A percentile compares a stretch with the other conserved stretches of the same genome.
These are phyloP conservation scores for Geotrichum bryndzae DNA, from an alignment of 1,139 yeast genomes.

Conservation along the genomic window DNA sequence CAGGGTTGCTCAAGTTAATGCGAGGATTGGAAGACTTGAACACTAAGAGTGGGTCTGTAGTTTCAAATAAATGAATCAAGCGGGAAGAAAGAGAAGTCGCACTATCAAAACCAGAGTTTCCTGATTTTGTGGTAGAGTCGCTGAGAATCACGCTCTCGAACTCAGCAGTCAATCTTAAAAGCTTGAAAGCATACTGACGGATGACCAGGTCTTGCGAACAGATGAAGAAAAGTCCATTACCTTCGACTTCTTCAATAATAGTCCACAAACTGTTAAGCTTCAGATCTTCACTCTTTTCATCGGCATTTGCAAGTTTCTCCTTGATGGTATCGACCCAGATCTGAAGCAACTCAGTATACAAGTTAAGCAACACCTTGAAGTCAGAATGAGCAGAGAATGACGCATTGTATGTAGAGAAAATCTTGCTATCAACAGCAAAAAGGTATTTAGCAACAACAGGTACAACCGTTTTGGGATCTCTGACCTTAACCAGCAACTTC, in stretches of 20 bases:
- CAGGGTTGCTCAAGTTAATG: slow-evolving; percentile 72
- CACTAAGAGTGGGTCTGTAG: slow-evolving; percentile 60
- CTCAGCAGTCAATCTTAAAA: slow-evolving; percentile 68
- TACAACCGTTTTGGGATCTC: slow-evolving; percentile 65
- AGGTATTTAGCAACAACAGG: slow-evolving; percentile 75
- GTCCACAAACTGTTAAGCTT: slow-evolving; percentile 77
- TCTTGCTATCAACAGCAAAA: slow-evolving; percentile 63
- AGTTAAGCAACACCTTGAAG: slow-evolving; percentile 53
- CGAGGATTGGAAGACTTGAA: slow-evolving; percentile 46
- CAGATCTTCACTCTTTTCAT: slow-evolving; percentile 49
- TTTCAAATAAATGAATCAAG: slow-evolving; percentile 69
- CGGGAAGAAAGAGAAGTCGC: slow-evolving; percentile 70
- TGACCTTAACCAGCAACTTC: slow-evolving; percentile 57
- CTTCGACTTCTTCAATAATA: slow-evolving; percentile 88
- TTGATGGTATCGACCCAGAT: slow-evolving; percentile 56
- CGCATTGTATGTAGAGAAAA: slow-evolving; percentile 38
- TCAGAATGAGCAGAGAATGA: slow-evolving; percentile 51
- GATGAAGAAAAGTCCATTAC: slow-evolving; percentile 85
- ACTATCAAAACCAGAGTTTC: slow-evolving; percentile 33
- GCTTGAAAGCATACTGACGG: slow-evolving; percentile 67
- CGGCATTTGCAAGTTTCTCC: slow-evolving; percentile 7
- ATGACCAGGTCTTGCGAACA: slow-evolving; percentile 80
- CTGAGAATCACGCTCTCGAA: slow-evolving; percentile 47
- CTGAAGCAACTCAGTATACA: slow-evolving; percentile 71
- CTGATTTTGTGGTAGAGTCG: slow-evolving; percentile 10